Conservation (phyloP, 2,329 filamentous ascomycete genomes). For the Diaporthe longicolla region DNA sequence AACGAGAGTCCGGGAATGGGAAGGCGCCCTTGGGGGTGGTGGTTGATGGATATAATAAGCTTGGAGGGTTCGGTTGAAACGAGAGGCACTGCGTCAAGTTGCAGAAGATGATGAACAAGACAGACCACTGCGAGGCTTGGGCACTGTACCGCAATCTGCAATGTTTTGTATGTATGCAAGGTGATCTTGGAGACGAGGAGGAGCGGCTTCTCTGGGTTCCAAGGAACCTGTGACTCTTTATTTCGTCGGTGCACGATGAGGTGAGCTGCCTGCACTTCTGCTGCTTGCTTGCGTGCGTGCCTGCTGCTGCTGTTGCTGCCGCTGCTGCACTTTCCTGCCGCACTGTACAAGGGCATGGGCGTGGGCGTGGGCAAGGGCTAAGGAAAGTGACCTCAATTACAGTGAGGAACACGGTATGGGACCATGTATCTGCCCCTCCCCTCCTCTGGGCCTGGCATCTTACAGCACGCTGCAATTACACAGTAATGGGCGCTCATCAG, state of each 20-base stretch:
- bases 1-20: constrained; percentile 34
- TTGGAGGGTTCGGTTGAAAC: constrained; percentile 29
- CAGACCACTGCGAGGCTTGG: not conserved
- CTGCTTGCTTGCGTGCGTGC: not conserved
- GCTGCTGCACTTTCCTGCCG: not conserved
- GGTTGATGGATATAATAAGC: constrained; percentile 29
- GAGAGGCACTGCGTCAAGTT: constrained; percentile 35
- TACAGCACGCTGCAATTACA: not conserved
- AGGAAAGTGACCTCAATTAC: constrained; percentile 6
- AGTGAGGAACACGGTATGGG: constrained; percentile 25
- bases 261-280: constrained; percentile 10
- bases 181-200: constrained; percentile 12
- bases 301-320: not conserved
- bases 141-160: not conserved
- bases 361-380: constrained; percentile 14
- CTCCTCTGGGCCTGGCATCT: constrained; percentile 18
- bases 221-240: constrained; percentile 36
- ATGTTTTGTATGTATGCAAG: constrained; percentile 3
- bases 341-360: constrained; percentile 8
- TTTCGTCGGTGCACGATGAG: constrained; percentile 31
- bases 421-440: constrained; percentile 17
- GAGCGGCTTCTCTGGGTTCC: constrained; percentile 1
- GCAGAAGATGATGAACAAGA: constrained; percentile 25
- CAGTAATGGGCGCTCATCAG: constrained; percentile 11
- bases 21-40: not conserved